Percentiles rank a stretch among this genome's conserved stretches.
Conservation (phyloP, 495 filamentous ascomycete species). For the Xylaria scruposa region DNA sequence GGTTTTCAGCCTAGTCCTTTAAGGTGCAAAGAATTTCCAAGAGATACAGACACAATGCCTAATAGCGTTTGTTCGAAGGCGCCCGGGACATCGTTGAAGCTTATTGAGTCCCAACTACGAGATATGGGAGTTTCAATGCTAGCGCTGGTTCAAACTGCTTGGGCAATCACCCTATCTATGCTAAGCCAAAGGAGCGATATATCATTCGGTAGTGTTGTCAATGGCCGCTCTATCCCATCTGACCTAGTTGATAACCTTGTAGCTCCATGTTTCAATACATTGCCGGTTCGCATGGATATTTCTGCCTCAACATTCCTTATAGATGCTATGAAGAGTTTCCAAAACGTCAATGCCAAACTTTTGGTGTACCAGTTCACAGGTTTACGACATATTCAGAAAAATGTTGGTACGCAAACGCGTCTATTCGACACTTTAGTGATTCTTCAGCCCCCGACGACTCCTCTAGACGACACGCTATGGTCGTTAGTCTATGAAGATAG, state of each 20-base stretch:
- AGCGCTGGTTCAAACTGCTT: conserved; percentile 70
- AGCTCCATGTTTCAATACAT: conserved; percentile 87
- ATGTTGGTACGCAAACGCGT: conserved; percentile 39
- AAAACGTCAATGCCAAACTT: conserved; percentile 62
- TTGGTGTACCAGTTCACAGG: conserved; percentile 72
- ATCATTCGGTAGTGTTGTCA: conserved; percentile 85
- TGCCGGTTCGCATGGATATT: conserved; percentile 73
- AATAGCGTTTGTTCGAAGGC: conserved; percentile 9
- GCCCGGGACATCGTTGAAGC: conserved; percentile 43
- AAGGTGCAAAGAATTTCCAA: neutral
- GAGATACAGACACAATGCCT: conserved; percentile 16
- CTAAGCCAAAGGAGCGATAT: conserved; percentile 63
- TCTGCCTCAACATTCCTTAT: conserved; percentile 48
- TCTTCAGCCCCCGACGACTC: conserved; percentile 62
- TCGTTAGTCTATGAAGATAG: conserved; percentile 68
- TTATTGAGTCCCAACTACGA: conserved; percentile 56
- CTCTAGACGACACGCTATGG: conserved; percentile 68
- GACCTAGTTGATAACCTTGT: conserved; percentile 73
- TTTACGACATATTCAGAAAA: conserved; percentile 66
- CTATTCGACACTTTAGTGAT: conserved; percentile 82
- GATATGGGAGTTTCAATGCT: conserved; percentile 65
- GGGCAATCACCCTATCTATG: conserved; percentile 65
- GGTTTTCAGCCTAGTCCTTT: conserved; percentile 58
- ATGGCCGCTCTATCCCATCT: conserved; percentile 69
- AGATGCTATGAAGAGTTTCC: conserved; percentile 61